Conservation (phyloP, 108 stramenopile species). For the Cyclotella cryptica region DNA sequence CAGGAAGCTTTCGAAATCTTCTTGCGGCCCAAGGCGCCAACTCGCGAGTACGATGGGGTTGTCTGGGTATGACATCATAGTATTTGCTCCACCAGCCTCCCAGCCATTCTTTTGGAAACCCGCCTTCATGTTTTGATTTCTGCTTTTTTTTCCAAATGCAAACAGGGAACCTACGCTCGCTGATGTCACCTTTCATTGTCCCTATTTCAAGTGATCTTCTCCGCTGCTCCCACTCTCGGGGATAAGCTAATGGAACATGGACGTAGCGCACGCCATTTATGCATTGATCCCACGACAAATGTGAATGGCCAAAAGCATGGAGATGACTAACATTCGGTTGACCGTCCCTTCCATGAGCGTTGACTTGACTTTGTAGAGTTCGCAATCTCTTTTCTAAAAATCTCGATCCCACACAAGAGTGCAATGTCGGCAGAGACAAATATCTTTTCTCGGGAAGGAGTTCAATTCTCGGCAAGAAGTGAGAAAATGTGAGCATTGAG, state of each 20-base stretch:
- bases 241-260: slow-evolving; percentile 50
- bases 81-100: slow-evolving; percentile 59
- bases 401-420: slow-evolving; percentile 33
- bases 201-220: slow-evolving; percentile 48
- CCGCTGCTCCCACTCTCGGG: slow-evolving; percentile 53
- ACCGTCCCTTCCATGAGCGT: neutral
- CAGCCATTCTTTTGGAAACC: slow-evolving; percentile 41
- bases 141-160: slow-evolving; percentile 36
- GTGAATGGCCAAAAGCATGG: slow-evolving; percentile 52
- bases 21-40: slow-evolving; percentile 51
- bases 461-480: slow-evolving; percentile 49
- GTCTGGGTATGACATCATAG: slow-evolving; percentile 37
- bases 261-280: slow-evolving; percentile 43
- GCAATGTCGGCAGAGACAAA: slow-evolving; percentile 42
- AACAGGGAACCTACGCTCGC: slow-evolving; percentile 38
- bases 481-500: slow-evolving; percentile 42
- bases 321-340: slow-evolving; percentile 15
- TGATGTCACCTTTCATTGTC: slow-evolving; percentile 38
- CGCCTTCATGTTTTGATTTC: neutral
- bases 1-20: slow-evolving; percentile 33
- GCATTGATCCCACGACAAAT: slow-evolving; percentile 44
- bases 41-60: slow-evolving; percentile 42
- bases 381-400: slow-evolving; percentile 42
- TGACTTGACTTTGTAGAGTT: neutral
- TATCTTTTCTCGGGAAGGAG: slow-evolving; percentile 52